Conservation (phyloP, 805 yeast genomes). For the Candida golubevii region DNA sequence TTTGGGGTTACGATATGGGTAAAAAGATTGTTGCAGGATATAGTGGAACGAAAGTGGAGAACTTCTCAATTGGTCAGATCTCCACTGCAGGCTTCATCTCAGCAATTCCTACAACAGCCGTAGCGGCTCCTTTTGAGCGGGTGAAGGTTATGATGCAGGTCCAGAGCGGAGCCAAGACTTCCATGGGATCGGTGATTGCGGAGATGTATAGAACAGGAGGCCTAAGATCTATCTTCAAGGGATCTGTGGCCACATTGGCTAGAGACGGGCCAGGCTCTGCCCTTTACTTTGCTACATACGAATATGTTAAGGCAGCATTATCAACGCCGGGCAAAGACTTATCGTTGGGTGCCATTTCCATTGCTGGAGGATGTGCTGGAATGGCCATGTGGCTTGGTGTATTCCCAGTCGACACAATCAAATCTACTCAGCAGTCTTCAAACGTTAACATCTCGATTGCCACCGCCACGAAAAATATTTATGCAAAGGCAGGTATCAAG, state of each 20-base stretch:
- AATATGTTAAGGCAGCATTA: slow-evolving; percentile 62
- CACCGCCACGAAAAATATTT: slow-evolving; percentile 65
- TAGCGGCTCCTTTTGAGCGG: slow-evolving; percentile 97
- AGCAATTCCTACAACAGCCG: slow-evolving; percentile 90
- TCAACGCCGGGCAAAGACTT: slow-evolving; percentile 53
- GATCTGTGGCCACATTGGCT: slow-evolving; percentile 87
- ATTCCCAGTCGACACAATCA: slow-evolving; percentile 94
- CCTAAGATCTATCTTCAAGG: slow-evolving; percentile 77
- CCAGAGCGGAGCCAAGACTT: slow-evolving; percentile 43
- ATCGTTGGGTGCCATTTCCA: slow-evolving; percentile 68
- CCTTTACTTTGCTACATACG: slow-evolving; percentile 91
- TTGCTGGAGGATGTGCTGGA: slow-evolving; percentile 96
- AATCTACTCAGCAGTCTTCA: slow-evolving; percentile 74
- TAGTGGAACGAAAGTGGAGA: slow-evolving; percentile 34
- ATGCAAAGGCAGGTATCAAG: slow-evolving; percentile 71
- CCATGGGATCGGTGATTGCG: slow-evolving; percentile 58
- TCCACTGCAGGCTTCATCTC: slow-evolving; percentile 92
- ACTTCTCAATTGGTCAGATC: slow-evolving; percentile 62
- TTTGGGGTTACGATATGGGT: slow-evolving; percentile 98
- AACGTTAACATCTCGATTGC: slow-evolving; percentile 50
- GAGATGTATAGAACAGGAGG: slow-evolving; percentile 80
- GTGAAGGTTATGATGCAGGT: slow-evolving; percentile 91
- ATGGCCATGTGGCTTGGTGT: slow-evolving; percentile 95
- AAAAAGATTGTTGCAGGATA: slow-evolving; percentile 59
- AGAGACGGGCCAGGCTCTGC: slow-evolving; percentile 99